A percentile compares a stretch with the other conserved stretches of the same genome.
These are phyloP conservation scores for Coniosporium apollinis DNA, from an alignment of 495 filamentous ascomycete genomes.

Conservation along the genomic window DNA sequence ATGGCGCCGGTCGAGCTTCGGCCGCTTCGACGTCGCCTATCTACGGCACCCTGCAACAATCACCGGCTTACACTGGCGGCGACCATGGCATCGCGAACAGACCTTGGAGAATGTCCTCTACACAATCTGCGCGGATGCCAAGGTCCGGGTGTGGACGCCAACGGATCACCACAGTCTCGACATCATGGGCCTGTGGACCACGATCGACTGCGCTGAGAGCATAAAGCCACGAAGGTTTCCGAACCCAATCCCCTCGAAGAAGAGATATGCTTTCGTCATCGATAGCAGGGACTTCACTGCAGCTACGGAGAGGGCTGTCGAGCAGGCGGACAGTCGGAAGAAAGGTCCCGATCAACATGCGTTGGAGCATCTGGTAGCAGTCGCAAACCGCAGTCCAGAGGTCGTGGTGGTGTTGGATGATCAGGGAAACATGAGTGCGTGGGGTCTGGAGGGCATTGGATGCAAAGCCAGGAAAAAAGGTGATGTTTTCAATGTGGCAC, in stretches of 20 bases:
- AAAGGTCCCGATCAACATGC: conserved; percentile 26
- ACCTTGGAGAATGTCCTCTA: conserved; percentile 81
- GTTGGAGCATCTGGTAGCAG: conserved; percentile 69
- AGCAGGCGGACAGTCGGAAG: conserved; percentile 27
- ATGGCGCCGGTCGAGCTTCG: conserved; percentile 80
- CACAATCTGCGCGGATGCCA: conserved; percentile 72
- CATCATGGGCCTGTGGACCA: conserved; percentile 61
- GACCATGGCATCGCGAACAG: conserved; percentile 56
- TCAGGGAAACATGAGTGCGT: conserved; percentile 75
- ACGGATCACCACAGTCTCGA: conserved; percentile 57
- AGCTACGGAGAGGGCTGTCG: conserved; percentile 61
- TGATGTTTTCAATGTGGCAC: conserved; percentile 75
- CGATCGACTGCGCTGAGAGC: conserved; percentile 59
- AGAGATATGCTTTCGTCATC: conserved; percentile 66
- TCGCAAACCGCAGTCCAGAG: conserved; percentile 74
- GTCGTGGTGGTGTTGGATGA: conserved; percentile 76
- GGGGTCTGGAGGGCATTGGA: conserved; percentile 84
- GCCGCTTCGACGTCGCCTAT: conserved; percentile 81
- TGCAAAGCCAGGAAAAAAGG: conserved; percentile 49
- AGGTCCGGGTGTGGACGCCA: conserved; percentile 69
- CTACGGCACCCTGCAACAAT: conserved; percentile 67
- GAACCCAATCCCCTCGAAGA: conserved; percentile 17
- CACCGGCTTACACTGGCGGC: conserved; percentile 72
- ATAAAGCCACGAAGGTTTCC: conserved; percentile 43
- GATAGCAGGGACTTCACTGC: conserved; percentile 65